Base-by-base conservation (phyloP, 1,139 yeast species). In the Debaryomycetaceae sp. region DNA sequence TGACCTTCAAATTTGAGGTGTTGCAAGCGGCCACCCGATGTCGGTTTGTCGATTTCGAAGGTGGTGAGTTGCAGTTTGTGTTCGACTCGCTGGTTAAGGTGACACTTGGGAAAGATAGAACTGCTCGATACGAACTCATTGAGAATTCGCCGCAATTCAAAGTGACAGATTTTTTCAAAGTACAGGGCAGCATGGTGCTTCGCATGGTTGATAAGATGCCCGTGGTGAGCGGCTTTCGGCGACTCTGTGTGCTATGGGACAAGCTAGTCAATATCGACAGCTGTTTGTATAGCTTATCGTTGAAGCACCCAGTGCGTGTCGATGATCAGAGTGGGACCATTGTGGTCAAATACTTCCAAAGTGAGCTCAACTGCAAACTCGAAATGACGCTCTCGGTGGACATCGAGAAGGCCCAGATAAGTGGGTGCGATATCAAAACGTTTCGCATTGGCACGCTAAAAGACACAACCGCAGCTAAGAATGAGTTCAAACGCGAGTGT, bases 211-310 rank as follows among this genome's bases (percentile, higher is more conserved):
- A 25, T 11, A 14, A 33, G 11, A 27, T 32, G 30, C 31, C 32
- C 18, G 17, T 29, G 15, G 28, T 10, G 20, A 43, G 44, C 21
- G 34, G 38, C 11, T 46, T 55, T 26, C 33, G 33, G 7, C 30
- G 31, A 7, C 48, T 60, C 34, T 36, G 36, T 12, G 34, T 30
- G 2, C 27, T 38, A 14, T 62, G 65, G 57, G 28, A 30, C 2
- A 34, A 33, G 14, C 41, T 58, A 13, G 41, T 40, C 19, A 30
- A 34, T 13, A 31, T 64, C 4, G 69, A 63, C 39, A 16, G 32
- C 4, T 61, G 54, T 20, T 38, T 63, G 4, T 52, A 49, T 44
- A 49, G 46, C 27, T 39, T 60, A 4, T 49, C 60, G 3, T 39
- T 58, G 19, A 55, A 49, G 30, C 57, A 41, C 35, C 69, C 68